A percentile compares a stretch with the other conserved stretches of the same genome.
Evolutionary conservation across 129 eudicot species (phyloP).

Genomic region (Flaveria robusta): DNA sequence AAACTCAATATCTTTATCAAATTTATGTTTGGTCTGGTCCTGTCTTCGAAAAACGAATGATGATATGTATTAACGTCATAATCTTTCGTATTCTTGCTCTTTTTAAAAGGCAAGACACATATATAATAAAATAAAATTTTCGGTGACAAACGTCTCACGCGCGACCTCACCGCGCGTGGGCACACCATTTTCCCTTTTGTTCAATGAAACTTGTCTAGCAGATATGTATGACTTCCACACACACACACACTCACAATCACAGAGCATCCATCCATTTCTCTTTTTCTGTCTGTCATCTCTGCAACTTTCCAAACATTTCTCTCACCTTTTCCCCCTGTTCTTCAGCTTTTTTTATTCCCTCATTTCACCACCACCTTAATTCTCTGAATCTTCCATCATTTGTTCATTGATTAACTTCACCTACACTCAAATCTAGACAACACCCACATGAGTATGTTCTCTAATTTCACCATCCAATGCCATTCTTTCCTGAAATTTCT

Average conservation of each 20-base stretch:
- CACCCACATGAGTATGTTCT: conserved; percentile 31
- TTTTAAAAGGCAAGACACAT: not conserved
- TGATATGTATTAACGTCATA: not conserved
- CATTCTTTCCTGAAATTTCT: conserved; percentile 8
- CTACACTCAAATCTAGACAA: conserved; percentile 21
- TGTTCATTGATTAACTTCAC: conserved; percentile 24
- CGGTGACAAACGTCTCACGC: conserved; percentile 15
- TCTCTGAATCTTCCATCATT: not conserved
- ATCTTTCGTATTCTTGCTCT: not conserved
- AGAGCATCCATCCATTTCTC: conserved; percentile 29
- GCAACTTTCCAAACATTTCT: conserved; percentile 56
- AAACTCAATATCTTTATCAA: too few relatives aligned
- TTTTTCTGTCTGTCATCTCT: conserved; percentile 39
- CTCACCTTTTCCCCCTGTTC: conserved; percentile 32
- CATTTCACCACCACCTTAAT: conserved; percentile 16
- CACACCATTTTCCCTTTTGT: conserved; percentile 21
- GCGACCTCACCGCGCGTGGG: conserved; percentile 43
- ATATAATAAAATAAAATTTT: not conserved
- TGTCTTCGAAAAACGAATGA: too few relatives aligned
- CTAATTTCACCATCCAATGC: conserved; percentile 29
- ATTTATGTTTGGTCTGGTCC: too few relatives aligned
- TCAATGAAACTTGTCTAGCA: conserved; percentile 27
- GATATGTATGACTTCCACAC: conserved; percentile 48
- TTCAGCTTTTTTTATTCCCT: not conserved
- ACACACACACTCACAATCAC: conserved; percentile 21